Evolutionary conservation across 441 rosid genomes (phyloP).

Genomic region (Brassica hybrid): DNA sequence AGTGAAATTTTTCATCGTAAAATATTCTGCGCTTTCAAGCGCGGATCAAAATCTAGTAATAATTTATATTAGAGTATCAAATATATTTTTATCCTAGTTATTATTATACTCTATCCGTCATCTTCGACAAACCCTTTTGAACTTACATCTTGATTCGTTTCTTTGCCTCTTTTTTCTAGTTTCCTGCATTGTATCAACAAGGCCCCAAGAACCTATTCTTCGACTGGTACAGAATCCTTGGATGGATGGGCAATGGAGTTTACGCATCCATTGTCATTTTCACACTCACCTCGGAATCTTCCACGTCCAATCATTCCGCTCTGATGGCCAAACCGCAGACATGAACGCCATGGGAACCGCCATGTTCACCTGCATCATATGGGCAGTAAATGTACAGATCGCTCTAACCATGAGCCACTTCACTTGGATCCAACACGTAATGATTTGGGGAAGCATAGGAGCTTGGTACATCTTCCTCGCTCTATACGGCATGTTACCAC

Average conservation of each 20-base stretch:
- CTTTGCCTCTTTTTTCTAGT: conserved; percentile 51
- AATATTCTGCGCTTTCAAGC: too few relatives aligned
- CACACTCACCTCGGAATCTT: conserved; percentile 70
- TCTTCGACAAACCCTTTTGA: too few relatives aligned
- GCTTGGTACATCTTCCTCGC: conserved; percentile 82
- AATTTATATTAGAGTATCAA: too few relatives aligned
- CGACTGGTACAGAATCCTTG: conserved; percentile 88
- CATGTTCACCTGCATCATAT: conserved; percentile 94
- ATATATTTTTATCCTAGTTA: too few relatives aligned
- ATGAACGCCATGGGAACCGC: conserved; percentile 84
- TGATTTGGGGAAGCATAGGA: conserved; percentile 85
- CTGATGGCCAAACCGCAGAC: conserved; percentile 87
- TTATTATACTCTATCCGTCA: too few relatives aligned
- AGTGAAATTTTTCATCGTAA: too few relatives aligned
- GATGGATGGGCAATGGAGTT: conserved; percentile 95
- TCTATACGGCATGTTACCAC: conserved; percentile 78
- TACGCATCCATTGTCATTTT: conserved; percentile 76
- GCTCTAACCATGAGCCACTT: conserved; percentile 96
- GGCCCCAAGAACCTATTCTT: conserved; percentile 93
- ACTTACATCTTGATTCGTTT: not conserved
- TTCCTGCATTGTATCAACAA: conserved; percentile 97
- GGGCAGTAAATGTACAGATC: conserved; percentile 90
- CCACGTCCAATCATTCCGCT: conserved; percentile 70
- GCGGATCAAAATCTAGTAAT: too few relatives aligned
- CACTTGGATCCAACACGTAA: conserved; percentile 95